These are phyloP conservation scores for Amyloporia xantha DNA, from an alignment of 768 basidiomycete species.

Conservation along the genomic window DNA sequence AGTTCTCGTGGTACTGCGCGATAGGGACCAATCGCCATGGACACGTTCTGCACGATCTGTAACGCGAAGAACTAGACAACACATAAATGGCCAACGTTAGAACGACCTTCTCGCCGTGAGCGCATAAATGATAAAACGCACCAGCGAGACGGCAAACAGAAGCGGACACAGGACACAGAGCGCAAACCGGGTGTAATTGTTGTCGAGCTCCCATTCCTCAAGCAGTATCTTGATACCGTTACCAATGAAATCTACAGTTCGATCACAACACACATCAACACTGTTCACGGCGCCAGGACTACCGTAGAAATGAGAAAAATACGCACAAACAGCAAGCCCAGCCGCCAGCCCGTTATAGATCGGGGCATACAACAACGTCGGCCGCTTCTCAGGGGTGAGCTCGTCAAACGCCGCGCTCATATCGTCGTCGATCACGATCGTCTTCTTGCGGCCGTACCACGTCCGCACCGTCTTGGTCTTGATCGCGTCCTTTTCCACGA, in stretches of 20 bases:
- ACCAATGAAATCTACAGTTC: conserved; percentile 48
- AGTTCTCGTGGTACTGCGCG: conserved; percentile 45
- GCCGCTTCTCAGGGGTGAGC: conserved; percentile 26
- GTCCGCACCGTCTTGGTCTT: conserved; percentile 27
- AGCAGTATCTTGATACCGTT: conserved; percentile 59
- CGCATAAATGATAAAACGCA: conserved; percentile 8
- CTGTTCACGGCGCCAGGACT: too few relatives aligned
- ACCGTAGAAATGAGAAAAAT: neutral
- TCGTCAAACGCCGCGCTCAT: conserved; percentile 18
- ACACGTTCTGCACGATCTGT: conserved; percentile 34
- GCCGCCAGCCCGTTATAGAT: conserved; percentile 31
- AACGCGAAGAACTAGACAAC: conserved; percentile 30
- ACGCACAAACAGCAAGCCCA: conserved; percentile 27
- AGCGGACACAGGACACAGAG: conserved; percentile 35
- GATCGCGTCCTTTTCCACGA: conserved; percentile 7
- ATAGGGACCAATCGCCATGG: conserved; percentile 46
- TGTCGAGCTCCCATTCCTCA: conserved; percentile 45
- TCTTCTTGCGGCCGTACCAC: conserved; percentile 56
- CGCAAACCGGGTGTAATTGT: conserved; percentile 34
- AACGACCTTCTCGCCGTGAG: neutral
- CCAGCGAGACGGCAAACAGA: conserved; percentile 42
- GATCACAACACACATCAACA: neutral
- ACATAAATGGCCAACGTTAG: neutral
- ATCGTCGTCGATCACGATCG: conserved; percentile 25
- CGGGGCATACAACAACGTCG: conserved; percentile 30